phyloP scores from a whole-genome alignment of 306 rosid genomes.

The Aeschynomene evenia region DNA sequence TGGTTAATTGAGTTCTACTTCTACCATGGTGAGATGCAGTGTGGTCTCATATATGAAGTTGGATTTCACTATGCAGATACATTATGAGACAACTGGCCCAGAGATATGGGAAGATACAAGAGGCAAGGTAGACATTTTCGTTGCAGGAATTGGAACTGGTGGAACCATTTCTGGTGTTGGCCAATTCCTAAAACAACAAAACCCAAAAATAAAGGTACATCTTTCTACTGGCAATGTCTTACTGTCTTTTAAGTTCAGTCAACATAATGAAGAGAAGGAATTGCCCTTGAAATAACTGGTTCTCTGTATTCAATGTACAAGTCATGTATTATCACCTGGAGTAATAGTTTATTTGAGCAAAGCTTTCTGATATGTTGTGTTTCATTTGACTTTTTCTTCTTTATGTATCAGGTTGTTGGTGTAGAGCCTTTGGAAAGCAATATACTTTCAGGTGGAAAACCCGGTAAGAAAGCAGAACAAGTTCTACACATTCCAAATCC shows the following conservation, averaged over 20 bases:
- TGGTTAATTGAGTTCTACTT: slow-evolving; percentile 13
- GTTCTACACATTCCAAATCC: slow-evolving; percentile 16
- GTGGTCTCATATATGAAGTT: slow-evolving; percentile 27
- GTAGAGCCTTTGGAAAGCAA: slow-evolving; percentile 92
- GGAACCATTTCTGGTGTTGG: slow-evolving; percentile 96
- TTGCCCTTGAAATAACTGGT: not conserved
- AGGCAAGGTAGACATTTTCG: slow-evolving; percentile 91
- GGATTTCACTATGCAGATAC: slow-evolving; percentile 62
- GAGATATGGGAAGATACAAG: slow-evolving; percentile 99
- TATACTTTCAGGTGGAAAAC: slow-evolving; percentile 96
- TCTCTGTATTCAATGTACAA: not conserved
- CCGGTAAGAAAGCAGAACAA: slow-evolving; percentile 57
- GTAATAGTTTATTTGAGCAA: slow-evolving; percentile 20
- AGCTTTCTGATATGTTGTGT: slow-evolving; percentile 25
- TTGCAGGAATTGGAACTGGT: slow-evolving; percentile 99
- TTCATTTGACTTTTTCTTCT: slow-evolving; percentile 21
- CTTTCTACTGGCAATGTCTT: slow-evolving; percentile 12
- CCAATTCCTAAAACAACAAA: slow-evolving; percentile 73
- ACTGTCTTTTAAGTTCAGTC: not conserved
- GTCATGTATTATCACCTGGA: slow-evolving; percentile 2
- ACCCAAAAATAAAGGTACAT: slow-evolving; percentile 77
- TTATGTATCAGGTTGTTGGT: slow-evolving; percentile 72
- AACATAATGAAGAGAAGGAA: slow-evolving; percentile 17
- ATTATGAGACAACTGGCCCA: slow-evolving; percentile 98
- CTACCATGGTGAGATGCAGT: slow-evolving; percentile 13